Base-by-base conservation (phyloP, 2,329 filamentous ascomycete species). In the Stagonosporopsis vannaccii region DNA sequence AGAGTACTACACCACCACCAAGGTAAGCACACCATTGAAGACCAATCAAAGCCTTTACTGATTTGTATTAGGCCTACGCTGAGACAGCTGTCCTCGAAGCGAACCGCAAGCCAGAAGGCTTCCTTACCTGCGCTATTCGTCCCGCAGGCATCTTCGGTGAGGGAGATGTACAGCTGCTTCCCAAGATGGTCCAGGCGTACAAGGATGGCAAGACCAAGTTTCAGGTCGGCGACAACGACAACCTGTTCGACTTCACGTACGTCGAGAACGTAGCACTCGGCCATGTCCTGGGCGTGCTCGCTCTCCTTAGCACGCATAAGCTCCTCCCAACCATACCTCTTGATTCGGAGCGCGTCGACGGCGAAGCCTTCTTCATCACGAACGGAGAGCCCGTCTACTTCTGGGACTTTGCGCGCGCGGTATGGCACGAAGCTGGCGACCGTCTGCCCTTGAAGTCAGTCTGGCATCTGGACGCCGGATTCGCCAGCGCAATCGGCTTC, bases 201-300 rank as follows among this genome's bases (percentile, higher is more conserved):
- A 75, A 74, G 63, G 75, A 75, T 47, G 78, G 80, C 33, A 80
- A 82, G 67, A 79, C 76, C 54, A 81, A 79, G 63, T 79, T 80
- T 59, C 81, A 84, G 59, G 73, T 84, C 43, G 82, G 82, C 48
- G 67, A 74, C 19, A 83, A 84, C 66, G 75, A 79, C 52, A 84
- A 84, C 65, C 71, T 83, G 2, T 84, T 82, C 71, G 82, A 84
- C 68, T 83, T 81, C 59, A 82, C 80, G 33, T 83, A 83, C 61
- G 79, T 82, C 40, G 80, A 75, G 36, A 84, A 84, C 65, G 77
- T 82, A 13, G 80, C 80, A 2, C 77, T 82, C 61, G 82, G 79
- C 0, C 82, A 85, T 60, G 70, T 84, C 45, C 76, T 84, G 12
- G 81, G 80, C 2, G 77, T 79, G 0, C 73, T 78, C 13, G 82